Percentiles rank a stretch among this genome's conserved stretches.
Conservation (phyloP, 2,329 filamentous ascomycete species). For the Verticillium zaregamsianum region DNA sequence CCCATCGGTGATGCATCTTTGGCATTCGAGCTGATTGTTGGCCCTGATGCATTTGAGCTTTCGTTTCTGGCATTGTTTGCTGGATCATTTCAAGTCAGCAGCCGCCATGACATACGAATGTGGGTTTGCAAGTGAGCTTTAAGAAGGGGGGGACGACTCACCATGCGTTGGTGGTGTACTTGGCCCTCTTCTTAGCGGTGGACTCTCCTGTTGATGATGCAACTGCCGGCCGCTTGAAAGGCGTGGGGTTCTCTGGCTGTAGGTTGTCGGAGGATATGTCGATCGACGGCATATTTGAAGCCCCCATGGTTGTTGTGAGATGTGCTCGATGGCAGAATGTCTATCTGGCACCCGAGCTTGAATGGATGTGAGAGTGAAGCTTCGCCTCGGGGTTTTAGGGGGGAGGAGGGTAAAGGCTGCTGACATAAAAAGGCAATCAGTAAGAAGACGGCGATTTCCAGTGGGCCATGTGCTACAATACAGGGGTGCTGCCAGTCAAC, state of each 20-base stretch:
- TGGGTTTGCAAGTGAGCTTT: background rate
- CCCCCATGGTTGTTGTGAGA: background rate
- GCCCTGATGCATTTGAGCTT: constrained; percentile 34
- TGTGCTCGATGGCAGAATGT: background rate
- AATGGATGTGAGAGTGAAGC: background rate
- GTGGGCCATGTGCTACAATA: background rate
- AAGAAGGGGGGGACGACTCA: constrained; percentile 12
- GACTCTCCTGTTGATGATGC: background rate
- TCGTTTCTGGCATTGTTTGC: constrained; percentile 34
- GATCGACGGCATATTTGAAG: background rate
- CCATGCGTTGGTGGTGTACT: constrained; percentile 33
- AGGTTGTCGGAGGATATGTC: background rate
- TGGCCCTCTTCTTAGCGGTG: constrained; percentile 34
- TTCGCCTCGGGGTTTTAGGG: background rate
- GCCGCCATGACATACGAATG: background rate
- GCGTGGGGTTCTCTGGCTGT: background rate
- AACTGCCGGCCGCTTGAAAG: background rate
- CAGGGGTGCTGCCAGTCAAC: background rate
- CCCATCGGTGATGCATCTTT: constrained; percentile 23
- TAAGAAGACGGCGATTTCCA: background rate
- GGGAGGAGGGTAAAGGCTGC: background rate
- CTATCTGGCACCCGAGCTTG: background rate
- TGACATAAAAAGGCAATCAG: background rate
- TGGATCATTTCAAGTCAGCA: constrained; percentile 1
- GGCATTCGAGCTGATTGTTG: constrained; percentile 18